phyloP scores from a whole-genome alignment of 768 basidiomycete species.

The Termitomyces sp. region DNA sequence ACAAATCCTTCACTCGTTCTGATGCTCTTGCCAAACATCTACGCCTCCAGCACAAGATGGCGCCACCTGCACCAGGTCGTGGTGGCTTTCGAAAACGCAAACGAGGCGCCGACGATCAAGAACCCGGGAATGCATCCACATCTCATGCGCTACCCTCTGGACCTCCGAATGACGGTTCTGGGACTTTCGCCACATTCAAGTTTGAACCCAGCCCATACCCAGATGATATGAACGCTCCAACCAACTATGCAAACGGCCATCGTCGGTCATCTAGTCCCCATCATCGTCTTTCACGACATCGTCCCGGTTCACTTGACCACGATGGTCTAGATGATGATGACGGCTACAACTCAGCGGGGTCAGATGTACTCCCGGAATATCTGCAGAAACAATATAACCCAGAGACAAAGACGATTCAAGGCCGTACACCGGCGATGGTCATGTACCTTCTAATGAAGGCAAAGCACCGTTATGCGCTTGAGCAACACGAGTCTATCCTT shows the following conservation, averaged over 20 bases:
- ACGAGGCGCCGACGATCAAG: conserved; percentile 41
- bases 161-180: conserved; percentile 18
- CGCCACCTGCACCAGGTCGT: conserved; percentile 67
- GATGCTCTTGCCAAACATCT: conserved; percentile 93
- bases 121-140: conserved; percentile 18
- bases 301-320: conserved; percentile 10
- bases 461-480: conserved; percentile 64
- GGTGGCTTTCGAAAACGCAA: conserved; percentile 73
- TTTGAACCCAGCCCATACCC: conserved; percentile 48
- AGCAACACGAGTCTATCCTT: conserved; percentile 62
- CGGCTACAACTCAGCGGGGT: conserved; percentile 29
- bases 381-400: conserved; percentile 50
- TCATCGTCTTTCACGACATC: conserved; percentile 3
- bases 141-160: conserved; percentile 20
- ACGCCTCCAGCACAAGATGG: conserved; percentile 82
- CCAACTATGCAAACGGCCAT: conserved; percentile 16
- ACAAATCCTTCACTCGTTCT: conserved; percentile 92
- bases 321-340: conserved; percentile 31
- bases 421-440: conserved; percentile 64
- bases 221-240: conserved; percentile 22
- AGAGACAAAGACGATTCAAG: conserved; percentile 59
- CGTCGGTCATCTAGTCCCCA: conserved; percentile 16
- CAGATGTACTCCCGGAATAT: conserved; percentile 52
- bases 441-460: conserved; percentile 77
- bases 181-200: conserved; percentile 59